Base-by-base conservation (phyloP, 1,284 basidiomycete species). In the Flammula alnicola region DNA sequence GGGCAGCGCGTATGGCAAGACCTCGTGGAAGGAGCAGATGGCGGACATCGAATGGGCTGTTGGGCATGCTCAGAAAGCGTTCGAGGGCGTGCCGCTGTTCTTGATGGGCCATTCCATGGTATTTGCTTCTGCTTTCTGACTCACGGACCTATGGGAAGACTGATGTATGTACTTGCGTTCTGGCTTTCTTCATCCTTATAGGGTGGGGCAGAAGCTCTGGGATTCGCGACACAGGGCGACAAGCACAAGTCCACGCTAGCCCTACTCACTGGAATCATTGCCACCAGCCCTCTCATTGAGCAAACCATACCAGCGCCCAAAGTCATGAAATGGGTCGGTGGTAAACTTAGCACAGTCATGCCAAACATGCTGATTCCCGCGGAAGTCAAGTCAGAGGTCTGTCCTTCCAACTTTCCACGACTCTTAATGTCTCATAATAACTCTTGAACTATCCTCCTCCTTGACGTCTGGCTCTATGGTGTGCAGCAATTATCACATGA, bases 81-180 rank as follows among this genome's bases (percentile, higher is more conserved):
- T 72, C 44, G 62, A 70, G 2, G 77, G 70, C 3, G 63, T 81
- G 12, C 86, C 86, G 16, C 56, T 90, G 14, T 93, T 90, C 62
- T 61, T 94, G 32, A 81, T 86, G 71, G 91, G 92, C 0, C 91
- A 93, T 65, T 92, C 89, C 3, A 93, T 94, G 91, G 89, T 89
- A 56, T 31, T 78, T 63, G 12, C 35, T 35, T 35, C 16, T 30
- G 10, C 16, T 39, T 25, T 19, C 17, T 20, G 16, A 5, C 2
- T 14, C 17, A n/a, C 4, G 14, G 8, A n/a, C n/a, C n/a, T n/a
- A n/a, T n/a, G n/a, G n/a, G n/a, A n/a, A n/a, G n/a, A n/a, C n/a
- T n/a, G n/a, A n/a, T n/a, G n/a, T n/a, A n/a, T n/a, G n/a, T n/a
- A n/a, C n/a, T n/a, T n/a, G 22, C 49, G 19, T 16, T 5, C n/a